A percentile compares a stretch with the other conserved stretches of the same genome.
phyloP scores from a whole-genome alignment of 2,329 filamentous ascomycete species.

The Exophiala calicioides region DNA sequence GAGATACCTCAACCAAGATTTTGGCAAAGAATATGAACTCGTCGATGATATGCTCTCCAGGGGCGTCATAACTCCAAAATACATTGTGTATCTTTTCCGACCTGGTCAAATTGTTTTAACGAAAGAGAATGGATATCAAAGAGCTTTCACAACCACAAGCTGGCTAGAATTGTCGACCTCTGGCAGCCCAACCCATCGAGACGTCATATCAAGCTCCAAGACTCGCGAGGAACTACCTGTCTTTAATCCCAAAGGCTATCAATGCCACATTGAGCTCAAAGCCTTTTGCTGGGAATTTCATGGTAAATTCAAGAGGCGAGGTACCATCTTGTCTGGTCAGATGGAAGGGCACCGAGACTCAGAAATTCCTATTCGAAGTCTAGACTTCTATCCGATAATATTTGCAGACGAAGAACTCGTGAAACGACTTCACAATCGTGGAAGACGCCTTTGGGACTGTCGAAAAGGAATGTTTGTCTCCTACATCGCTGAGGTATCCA shows the following conservation, averaged over 20 bases:
- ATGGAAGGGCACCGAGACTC: no score
- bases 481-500: neutral
- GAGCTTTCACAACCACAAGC: neutral
- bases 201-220: neutral
- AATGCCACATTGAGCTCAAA: neutral
- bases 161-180: neutral
- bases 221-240: no score
- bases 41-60: neutral
- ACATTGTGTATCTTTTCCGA: neutral
- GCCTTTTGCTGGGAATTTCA: neutral
- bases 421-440: neutral
- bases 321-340: no score
- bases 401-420: neutral
- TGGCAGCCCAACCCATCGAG: neutral
- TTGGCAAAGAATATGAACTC: neutral
- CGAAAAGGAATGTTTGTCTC: slow-evolving; percentile 1
- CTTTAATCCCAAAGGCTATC: neutral
- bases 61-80: neutral
- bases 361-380: neutral
- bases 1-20: neutral
- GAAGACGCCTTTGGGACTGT: slow-evolving; percentile 8
- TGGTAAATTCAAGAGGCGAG: neutral
- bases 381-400: slow-evolving; percentile 1
- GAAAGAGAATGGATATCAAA: neutral
- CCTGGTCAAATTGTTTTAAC: neutral